phyloP scores from a whole-genome alignment of 176 grass and related monocot genomes.

The Ampelocalamus luodianensis region DNA sequence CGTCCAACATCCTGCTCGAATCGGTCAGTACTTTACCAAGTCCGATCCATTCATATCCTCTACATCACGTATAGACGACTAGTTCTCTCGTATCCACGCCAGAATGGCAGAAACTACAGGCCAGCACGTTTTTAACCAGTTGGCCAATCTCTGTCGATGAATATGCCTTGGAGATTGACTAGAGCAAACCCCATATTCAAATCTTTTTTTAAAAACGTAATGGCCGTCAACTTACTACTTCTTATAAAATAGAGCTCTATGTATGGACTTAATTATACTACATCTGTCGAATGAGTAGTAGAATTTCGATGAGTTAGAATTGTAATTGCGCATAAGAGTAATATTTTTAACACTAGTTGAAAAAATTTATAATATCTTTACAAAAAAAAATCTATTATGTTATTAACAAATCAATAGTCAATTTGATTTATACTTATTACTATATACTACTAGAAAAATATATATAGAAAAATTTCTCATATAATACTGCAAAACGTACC shows the following conservation, averaged over 20 bases:
- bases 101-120: background rate
- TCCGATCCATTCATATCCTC: background rate
- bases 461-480: too few relatives aligned
- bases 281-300: too few relatives aligned
- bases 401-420: too few relatives aligned
- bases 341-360: too few relatives aligned
- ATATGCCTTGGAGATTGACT: background rate
- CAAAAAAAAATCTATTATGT: too few relatives aligned
- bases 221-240: background rate
- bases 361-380: too few relatives aligned
- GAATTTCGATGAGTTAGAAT: too few relatives aligned
- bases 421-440: too few relatives aligned
- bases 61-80: constrained; percentile 9
- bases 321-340: too few relatives aligned
- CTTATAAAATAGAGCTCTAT: too few relatives aligned
- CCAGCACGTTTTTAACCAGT: constrained; percentile 5
- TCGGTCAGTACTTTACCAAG: constrained; percentile 54
- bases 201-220: background rate
- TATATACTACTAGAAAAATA: too few relatives aligned
- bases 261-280: too few relatives aligned
- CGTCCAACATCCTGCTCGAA: constrained; percentile 93
- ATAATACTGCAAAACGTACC: background rate
- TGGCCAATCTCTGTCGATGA: constrained; percentile 5
- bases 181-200: background rate
- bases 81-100: background rate